Conservation (phyloP, 129 eudicot species). For the Chrysanthemum seticuspe region DNA sequence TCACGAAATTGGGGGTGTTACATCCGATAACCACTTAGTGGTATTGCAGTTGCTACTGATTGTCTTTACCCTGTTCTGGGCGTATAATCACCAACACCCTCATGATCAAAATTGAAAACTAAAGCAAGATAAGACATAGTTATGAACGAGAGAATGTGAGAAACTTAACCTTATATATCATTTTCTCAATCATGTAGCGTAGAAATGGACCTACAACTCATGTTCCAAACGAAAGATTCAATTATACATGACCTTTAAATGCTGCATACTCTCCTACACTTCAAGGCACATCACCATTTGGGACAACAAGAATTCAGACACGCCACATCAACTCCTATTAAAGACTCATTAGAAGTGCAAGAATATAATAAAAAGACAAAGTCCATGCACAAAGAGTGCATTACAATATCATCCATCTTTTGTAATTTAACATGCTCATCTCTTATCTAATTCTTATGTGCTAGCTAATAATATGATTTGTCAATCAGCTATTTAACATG, state of each 20-base stretch:
- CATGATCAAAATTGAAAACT: no score
- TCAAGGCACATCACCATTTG: constrained; percentile 17
- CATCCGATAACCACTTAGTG: no score
- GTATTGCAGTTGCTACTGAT: no score
- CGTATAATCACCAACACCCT: no score
- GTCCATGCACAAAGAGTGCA: not conserved
- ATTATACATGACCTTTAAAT: constrained; percentile 30
- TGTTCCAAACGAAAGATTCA: constrained; percentile 21
- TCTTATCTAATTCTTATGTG: not conserved
- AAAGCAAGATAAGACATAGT: not conserved
- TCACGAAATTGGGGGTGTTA: no score
- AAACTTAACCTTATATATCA: constrained; percentile 15
- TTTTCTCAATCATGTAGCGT: constrained; percentile 17
- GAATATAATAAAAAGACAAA: not conserved
- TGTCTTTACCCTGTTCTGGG: no score
- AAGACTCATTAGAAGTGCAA: no score
- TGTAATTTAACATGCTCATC: not conserved
- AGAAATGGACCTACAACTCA: constrained; percentile 19
- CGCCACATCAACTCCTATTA: constrained; percentile 23
- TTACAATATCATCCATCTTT: not conserved
- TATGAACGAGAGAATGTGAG: constrained; percentile 19
- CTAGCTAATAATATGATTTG: no score
- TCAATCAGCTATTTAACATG: no score
- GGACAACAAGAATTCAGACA: constrained; percentile 24
- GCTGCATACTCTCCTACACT: constrained; percentile 6